Evolutionary conservation across 352 stramenopile species (phyloP), one percentile per base, ranked within the genome.

Genomic region (Phytophthora capsici): DNA sequence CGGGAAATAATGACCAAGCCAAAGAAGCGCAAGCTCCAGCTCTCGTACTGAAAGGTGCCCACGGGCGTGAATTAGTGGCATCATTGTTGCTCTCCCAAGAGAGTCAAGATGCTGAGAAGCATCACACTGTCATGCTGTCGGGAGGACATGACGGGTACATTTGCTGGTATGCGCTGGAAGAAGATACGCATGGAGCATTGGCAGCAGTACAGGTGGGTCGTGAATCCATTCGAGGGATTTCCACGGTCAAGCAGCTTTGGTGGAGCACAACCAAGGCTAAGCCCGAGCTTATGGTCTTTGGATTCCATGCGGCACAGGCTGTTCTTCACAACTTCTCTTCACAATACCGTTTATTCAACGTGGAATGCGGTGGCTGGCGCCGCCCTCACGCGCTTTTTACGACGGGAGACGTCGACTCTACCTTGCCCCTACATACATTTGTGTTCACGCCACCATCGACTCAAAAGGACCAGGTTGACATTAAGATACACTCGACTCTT

Each of bases 101-200:
- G 22, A 28, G 37, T 17, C 20, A 44, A 7, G 25, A 56, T 47
- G 13, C 32, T 41, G 14, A 52, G 46, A 57, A 30, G 16, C 53
- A 54, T 7, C 16, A 58, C 20, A 19, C 44, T 5, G 26, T 84
- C 20, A 38, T 93, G 53, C 66, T 89, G 48, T 92, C 86, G 9
- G 82, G 85, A 23, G 87, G 89, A 17, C 86, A 95, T 59, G 89
- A 96, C 41, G 89, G 89, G 7, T 91, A 90, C 60, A 89, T 96
- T 59, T 91, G 80, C 61, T 82, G 73, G 12, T 88, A 81, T 59
- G 47, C 69, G 2, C 20, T 88, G 13, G 55, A 82, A 36, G 51
- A 63, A 50, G 63, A 78, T 37, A 16, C 20, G 12, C 37, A 38
- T 34, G 83, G 76, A 9, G 52, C 54, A 6, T 28, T 90, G 34